Conservation (phyloP, 495 filamentous ascomycete genomes). For the Penicillium coffeae region DNA sequence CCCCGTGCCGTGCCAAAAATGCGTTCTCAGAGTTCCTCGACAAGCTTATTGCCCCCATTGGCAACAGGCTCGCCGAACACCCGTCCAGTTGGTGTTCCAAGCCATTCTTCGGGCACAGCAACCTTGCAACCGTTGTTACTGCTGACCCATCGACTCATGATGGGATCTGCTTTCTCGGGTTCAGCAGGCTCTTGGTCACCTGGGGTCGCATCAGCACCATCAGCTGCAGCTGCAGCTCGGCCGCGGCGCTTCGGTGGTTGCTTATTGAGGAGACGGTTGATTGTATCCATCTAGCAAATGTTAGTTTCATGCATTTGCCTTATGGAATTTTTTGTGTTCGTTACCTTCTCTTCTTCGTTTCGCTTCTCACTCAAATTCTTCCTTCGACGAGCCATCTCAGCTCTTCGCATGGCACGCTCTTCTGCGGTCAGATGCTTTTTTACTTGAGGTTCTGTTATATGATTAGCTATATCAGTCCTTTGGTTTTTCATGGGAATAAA, state of each 20-base stretch:
- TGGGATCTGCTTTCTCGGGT: constrained; percentile 56
- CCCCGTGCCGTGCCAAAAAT: constrained; percentile 17
- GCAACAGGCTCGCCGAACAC: constrained; percentile 48
- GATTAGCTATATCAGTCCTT: constrained; percentile 13
- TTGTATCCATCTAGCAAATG: constrained; percentile 78
- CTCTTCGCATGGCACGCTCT: constrained; percentile 89
- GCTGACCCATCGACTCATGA: constrained; percentile 77
- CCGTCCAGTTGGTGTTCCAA: constrained; percentile 62
- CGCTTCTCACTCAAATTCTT: constrained; percentile 98
- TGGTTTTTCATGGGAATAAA: not conserved
- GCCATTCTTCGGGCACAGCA: constrained; percentile 78
- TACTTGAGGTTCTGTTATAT: constrained; percentile 71
- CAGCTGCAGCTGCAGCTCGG: constrained; percentile 43
- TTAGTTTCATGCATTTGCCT: not conserved
- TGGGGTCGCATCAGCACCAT: constrained; percentile 43
- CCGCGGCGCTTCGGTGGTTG: constrained; percentile 83
- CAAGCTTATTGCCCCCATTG: constrained; percentile 33
- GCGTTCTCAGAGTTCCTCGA: constrained; percentile 40
- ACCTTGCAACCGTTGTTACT: constrained; percentile 62
- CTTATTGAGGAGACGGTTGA: constrained; percentile 94
- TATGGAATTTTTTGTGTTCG: constrained; percentile 1
- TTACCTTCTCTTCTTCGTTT: constrained; percentile 96
- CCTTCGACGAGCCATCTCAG: constrained; percentile 91
- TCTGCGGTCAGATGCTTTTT: constrained; percentile 92
- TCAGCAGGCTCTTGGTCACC: constrained; percentile 56